Evolutionary conservation across 176 grass and related monocot genomes (phyloP), one percentile per base, ranked within the genome.

Genomic region (Zea luxurians): DNA sequence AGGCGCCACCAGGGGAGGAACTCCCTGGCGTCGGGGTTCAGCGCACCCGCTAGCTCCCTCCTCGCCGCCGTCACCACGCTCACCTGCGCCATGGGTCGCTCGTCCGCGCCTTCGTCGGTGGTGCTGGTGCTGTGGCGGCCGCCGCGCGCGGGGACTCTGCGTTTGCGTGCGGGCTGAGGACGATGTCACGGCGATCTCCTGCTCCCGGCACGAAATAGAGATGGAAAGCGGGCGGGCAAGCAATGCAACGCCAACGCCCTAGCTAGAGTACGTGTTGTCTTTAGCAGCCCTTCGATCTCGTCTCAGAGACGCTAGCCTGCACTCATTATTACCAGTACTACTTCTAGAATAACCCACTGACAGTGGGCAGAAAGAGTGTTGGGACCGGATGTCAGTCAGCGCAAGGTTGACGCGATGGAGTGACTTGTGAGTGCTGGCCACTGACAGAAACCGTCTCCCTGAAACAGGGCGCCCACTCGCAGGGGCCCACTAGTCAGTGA

Each of bases 1-100:
- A 46, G 57, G 68, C 68, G 44, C 79, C 57, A 73, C 79, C 57
- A 64, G 17, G 79, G 79, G 34, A 81, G 44, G 57, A 81, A 81
- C 68, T 81, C 79, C 68, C 34, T 34, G 55, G 79, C 68, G 4
- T 1, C 4, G 3, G 79, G 79, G 68, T 82, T 82, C 16, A 47
- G 6, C 38, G 6, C 15, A 4, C 0, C 45, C 21, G 53, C 53
- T 2, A 12, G 5, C 65, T 11, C 40, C 41, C 17, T 68, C 17
- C 67, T 48, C 11, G 68, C 45, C 6, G 68, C 44, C 3, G 68
- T 70, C 20, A 49, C 45, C 20, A 15, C 35, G 68, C 68, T 70
- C 45, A 48, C 45, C 45, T 70, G 12, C 68, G 68, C 68, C 68
- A 70, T 70, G 42, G 41, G 17, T n/a, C 37, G 1, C 2, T 15